Percentiles rank a stretch among this genome's conserved stretches.
Conservation (phyloP, 441 rosid genomes). For the Erodium chrysanthum region DNA sequence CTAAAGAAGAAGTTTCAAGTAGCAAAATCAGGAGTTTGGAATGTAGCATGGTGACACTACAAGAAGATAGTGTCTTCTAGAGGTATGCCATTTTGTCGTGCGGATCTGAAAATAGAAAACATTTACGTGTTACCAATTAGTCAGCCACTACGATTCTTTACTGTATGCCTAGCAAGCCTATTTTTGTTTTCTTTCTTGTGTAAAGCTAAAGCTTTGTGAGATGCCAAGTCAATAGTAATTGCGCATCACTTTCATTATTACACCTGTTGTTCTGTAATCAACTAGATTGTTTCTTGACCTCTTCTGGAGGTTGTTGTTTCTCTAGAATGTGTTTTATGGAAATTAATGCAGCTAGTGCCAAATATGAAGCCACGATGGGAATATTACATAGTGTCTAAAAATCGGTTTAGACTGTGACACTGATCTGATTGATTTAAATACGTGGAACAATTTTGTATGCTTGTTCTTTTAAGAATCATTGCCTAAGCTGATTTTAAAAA, state of each 20-base stretch:
- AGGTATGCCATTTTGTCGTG: neutral
- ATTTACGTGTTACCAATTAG: neutral
- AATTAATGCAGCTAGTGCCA: too few species aligned
- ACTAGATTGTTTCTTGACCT: too few species aligned
- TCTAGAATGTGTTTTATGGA: too few species aligned
- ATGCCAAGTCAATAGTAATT: neutral
- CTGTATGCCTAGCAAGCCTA: neutral
- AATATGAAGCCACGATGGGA: too few species aligned
- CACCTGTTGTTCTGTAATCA: neutral
- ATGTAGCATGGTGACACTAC: conserved; percentile 40
- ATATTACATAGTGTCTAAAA: too few species aligned
- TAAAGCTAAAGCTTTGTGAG: neutral
- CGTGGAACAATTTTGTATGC: too few species aligned
- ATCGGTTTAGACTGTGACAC: too few species aligned
- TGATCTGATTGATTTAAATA: too few species aligned
- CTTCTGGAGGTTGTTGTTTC: too few species aligned
- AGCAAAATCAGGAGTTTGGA: conserved; percentile 70
- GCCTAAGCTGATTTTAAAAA: too few species aligned
- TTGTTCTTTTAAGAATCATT: too few species aligned
- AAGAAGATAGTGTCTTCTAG: neutral
- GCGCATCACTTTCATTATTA: neutral
- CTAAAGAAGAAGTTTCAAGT: conserved; percentile 73
- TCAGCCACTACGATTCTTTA: neutral
- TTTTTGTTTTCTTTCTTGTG: neutral
- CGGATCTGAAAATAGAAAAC: neutral